These are phyloP conservation scores for Paecilomyces dactylethromorphus DNA, from an alignment of 2,329 filamentous ascomycete species.

Conservation along the genomic window DNA sequence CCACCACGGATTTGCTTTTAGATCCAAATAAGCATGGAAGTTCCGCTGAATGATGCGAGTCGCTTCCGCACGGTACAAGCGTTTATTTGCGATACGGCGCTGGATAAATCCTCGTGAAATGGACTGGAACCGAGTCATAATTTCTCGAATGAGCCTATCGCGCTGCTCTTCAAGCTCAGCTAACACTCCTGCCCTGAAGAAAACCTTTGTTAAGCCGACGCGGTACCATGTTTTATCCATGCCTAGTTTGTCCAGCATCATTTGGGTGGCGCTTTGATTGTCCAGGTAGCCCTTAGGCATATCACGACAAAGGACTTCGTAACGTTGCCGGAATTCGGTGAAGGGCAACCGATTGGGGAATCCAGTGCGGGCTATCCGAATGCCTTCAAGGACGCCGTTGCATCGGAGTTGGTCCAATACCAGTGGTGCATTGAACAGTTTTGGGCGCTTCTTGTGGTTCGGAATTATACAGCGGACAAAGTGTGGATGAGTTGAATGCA, in stretches of 20 bases:
- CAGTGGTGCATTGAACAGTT: constrained; percentile 84
- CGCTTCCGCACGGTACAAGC: constrained; percentile 88
- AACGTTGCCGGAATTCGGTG: constrained; percentile 87
- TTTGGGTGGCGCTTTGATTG: constrained; percentile 73
- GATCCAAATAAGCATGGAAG: constrained; percentile 82
- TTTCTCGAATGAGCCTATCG: constrained; percentile 84
- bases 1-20: constrained; percentile 97
- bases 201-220: constrained; percentile 93
- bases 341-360: constrained; percentile 93
- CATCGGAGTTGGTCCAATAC: constrained; percentile 96
- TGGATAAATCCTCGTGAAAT: constrained; percentile 85
- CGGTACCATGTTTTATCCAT: constrained; percentile 83
- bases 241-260: constrained; percentile 84
- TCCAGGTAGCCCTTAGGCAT: constrained; percentile 90
- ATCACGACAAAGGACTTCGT: constrained; percentile 83
- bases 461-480: constrained; percentile 97
- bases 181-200: constrained; percentile 92
- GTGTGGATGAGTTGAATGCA: constrained; percentile 94
- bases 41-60: constrained; percentile 92
- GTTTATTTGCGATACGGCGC: constrained; percentile 81
- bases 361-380: constrained; percentile 90
- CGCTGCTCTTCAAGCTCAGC: constrained; percentile 95
- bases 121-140: constrained; percentile 90
- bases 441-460: constrained; percentile 95
- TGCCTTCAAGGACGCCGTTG: constrained; percentile 98